phyloP scores from a whole-genome alignment of 495 filamentous ascomycete genomes.

The Tuber aestivum region DNA sequence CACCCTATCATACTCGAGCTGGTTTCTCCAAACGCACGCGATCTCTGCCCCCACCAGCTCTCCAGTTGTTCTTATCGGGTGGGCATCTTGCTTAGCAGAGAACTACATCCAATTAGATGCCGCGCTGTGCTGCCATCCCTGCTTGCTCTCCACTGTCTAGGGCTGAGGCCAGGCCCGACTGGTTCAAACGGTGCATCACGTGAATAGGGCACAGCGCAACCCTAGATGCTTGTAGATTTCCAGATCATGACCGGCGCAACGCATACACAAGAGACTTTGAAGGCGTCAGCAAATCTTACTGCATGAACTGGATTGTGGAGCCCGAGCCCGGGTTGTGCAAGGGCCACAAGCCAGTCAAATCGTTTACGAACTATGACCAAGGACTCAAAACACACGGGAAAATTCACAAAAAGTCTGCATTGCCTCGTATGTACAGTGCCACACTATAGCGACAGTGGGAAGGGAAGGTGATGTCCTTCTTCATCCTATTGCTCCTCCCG shows the following conservation, averaged over 20 bases:
- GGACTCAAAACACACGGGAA: not conserved
- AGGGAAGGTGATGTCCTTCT: not conserved
- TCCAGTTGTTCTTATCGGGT: not conserved
- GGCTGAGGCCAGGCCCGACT: conserved; percentile 1
- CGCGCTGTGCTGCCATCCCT: not conserved
- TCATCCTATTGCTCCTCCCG: conserved; percentile 34
- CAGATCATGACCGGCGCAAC: not conserved
- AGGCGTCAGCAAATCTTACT: not conserved
- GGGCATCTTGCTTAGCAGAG: not conserved
- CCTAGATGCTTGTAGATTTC: not conserved
- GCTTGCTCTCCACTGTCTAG: not conserved
- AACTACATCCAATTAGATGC: not conserved
- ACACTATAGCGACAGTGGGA: not conserved
- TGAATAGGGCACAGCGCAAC: not conserved
- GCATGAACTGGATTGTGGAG: not conserved
- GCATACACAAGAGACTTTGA: not conserved
- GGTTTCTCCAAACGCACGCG: not conserved
- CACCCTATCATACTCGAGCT: not conserved
- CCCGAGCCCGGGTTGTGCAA: not conserved
- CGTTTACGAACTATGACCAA: not conserved
- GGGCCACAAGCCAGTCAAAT: not conserved
- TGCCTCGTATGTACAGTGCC: not conserved
- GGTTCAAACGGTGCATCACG: not conserved
- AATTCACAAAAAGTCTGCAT: not conserved
- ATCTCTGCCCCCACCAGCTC: not conserved